Conservation (phyloP, 2,329 filamentous ascomycete genomes). For the Cladophialophora chaetospira region DNA sequence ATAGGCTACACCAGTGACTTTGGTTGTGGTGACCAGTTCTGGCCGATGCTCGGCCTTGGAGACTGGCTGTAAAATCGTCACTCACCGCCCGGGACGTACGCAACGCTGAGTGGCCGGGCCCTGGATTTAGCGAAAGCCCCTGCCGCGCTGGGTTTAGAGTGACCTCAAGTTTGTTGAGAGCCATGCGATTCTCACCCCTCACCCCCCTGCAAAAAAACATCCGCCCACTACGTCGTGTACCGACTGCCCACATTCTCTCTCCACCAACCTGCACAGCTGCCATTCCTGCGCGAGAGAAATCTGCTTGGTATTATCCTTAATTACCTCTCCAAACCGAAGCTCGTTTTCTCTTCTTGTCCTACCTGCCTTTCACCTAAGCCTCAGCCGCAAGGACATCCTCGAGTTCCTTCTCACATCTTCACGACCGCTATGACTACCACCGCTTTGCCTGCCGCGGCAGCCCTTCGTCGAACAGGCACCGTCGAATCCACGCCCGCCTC, state of each 20-base stretch:
- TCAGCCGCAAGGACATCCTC: background rate
- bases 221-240: too few species aligned
- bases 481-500: slow-evolving; percentile 58
- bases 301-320: too few species aligned
- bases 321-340: background rate
- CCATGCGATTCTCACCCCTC: slow-evolving; percentile 8
- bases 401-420: too few species aligned
- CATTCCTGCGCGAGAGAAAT: slow-evolving; percentile 1
- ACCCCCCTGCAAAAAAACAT: slow-evolving; percentile 7
- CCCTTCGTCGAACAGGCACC: slow-evolving; percentile 56
- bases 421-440: slow-evolving; percentile 52
- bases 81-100: slow-evolving; percentile 8
- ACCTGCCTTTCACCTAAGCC: background rate
- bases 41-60: slow-evolving; percentile 9
- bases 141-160: slow-evolving; percentile 2
- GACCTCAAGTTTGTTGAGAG: slow-evolving; percentile 10
- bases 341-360: background rate
- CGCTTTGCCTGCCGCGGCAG: slow-evolving; percentile 47
- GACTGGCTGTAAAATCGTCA: background rate
- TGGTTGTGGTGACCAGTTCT: background rate
- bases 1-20: background rate
- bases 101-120: slow-evolving; percentile 1
- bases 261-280: background rate
- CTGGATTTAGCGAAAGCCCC: background rate
- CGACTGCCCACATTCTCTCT: slow-evolving; percentile 5